Evolutionary conservation across 2,329 filamentous ascomycete genomes (phyloP).

Genomic region (Cadophora sp.): DNA sequence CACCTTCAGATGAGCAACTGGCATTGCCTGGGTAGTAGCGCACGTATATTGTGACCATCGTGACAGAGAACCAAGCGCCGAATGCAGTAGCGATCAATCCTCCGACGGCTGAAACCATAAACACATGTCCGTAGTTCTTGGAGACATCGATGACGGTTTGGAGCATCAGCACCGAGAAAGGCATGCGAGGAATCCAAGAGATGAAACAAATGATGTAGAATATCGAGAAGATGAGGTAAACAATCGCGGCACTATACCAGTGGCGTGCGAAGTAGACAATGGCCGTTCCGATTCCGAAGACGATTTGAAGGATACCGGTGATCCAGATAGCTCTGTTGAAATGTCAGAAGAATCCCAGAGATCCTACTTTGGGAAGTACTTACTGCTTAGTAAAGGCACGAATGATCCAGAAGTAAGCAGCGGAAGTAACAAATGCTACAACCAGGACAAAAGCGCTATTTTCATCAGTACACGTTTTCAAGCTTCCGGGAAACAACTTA

Average conservation of each 20-base stretch:
- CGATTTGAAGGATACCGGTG: conserved; percentile 86
- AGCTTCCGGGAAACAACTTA: conserved; percentile 24
- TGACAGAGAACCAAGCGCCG: conserved; percentile 85
- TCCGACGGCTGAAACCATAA: conserved; percentile 82
- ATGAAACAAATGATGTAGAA: conserved; percentile 86
- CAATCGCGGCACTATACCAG: conserved; percentile 84
- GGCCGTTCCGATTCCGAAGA: conserved; percentile 83
- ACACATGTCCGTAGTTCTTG: conserved; percentile 84
- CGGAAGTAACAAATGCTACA: conserved; percentile 77
- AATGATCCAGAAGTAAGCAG: conserved; percentile 76
- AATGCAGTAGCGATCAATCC: conserved; percentile 79
- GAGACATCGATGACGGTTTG: conserved; percentile 85
- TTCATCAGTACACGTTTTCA: neutral
- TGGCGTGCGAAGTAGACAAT: conserved; percentile 81
- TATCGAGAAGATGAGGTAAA: conserved; percentile 82
- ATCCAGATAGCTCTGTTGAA: conserved; percentile 77
- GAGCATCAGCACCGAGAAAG: conserved; percentile 90
- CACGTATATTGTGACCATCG: conserved; percentile 84
- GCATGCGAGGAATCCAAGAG: conserved; percentile 88
- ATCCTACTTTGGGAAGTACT: conserved; percentile 9
- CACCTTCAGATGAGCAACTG: conserved; percentile 51
- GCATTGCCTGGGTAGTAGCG: conserved; percentile 73
- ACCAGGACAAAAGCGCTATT: conserved; percentile 69
- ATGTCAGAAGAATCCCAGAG: neutral
- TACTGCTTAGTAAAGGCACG: conserved; percentile 79